Evolutionary conservation across 2,329 filamentous ascomycete genomes (phyloP).

Genomic region (Didymella lethalis): DNA sequence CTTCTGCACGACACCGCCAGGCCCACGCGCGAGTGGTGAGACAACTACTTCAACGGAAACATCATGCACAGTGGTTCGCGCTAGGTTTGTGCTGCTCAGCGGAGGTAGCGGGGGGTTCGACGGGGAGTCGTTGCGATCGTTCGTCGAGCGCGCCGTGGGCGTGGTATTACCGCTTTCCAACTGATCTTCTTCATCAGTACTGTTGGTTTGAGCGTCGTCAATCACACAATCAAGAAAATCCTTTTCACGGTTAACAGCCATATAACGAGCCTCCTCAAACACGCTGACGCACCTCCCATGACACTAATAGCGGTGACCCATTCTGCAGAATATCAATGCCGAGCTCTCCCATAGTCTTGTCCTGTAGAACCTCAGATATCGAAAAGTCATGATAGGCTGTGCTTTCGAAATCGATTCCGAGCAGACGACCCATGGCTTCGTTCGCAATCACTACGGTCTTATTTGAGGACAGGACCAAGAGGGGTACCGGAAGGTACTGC

Average conservation of each 20-base stretch:
- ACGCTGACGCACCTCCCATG: constrained; percentile 56
- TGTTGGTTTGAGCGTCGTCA: constrained; percentile 44
- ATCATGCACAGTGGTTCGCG: constrained; percentile 61
- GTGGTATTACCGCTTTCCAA: constrained; percentile 40
- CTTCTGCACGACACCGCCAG: constrained; percentile 22
- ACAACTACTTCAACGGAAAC: constrained; percentile 74
- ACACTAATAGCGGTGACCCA: constrained; percentile 61
- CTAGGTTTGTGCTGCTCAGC: constrained; percentile 49
- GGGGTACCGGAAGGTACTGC: constrained; percentile 76
- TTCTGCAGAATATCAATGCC: constrained; percentile 78
- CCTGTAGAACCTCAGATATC: constrained; percentile 67
- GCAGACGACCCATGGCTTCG: constrained; percentile 74
- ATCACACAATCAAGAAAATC: constrained; percentile 55
- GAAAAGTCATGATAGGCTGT: constrained; percentile 54
- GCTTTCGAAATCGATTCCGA: constrained; percentile 64
- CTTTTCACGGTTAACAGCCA: constrained; percentile 31
- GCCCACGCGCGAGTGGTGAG: constrained; percentile 50
- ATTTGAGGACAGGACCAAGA: constrained; percentile 71
- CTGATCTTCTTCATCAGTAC: constrained; percentile 23
- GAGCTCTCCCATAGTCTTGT: constrained; percentile 72
- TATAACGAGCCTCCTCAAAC: background rate
- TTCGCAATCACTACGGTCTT: constrained; percentile 79
- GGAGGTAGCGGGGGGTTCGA: constrained; percentile 27
- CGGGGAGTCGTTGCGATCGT: constrained; percentile 14
- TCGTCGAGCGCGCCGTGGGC: constrained; percentile 33